A percentile compares a stretch with the other conserved stretches of the same genome.
Evolutionary conservation across 495 filamentous ascomycete species (phyloP).

Genomic region (Neurospora africana): DNA sequence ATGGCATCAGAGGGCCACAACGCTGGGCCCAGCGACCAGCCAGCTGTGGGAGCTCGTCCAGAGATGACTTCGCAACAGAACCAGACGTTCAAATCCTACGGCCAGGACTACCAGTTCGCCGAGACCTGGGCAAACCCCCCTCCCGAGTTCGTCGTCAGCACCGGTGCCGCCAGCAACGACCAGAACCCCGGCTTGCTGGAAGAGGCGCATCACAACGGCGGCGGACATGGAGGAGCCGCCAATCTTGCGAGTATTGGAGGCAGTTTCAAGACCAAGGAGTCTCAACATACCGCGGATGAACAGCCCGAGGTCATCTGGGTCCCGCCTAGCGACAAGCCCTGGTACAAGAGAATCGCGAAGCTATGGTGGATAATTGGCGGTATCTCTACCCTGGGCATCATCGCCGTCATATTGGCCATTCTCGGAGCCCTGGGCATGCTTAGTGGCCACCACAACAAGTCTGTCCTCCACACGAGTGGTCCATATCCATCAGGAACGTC

Average conservation of each 20-base stretch:
- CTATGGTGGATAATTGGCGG: conserved; percentile 9
- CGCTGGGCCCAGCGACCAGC: not conserved
- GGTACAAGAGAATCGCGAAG: conserved; percentile 15
- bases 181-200: not conserved
- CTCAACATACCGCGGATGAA: not conserved
- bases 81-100: conserved; percentile 7
- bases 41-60: conserved; percentile 1
- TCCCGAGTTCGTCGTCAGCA: conserved; percentile 14
- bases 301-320: conserved; percentile 9
- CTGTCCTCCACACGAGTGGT: not conserved
- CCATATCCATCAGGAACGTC: not conserved
- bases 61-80: not conserved
- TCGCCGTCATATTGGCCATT: conserved; percentile 18
- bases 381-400: conserved; percentile 13
- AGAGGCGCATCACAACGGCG: not conserved
- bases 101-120: conserved; percentile 17
- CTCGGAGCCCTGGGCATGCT: conserved; percentile 18
- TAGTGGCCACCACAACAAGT: conserved; percentile 3
- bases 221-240: conserved; percentile 1
- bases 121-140: conserved; percentile 16
- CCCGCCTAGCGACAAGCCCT: conserved; percentile 9
- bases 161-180: not conserved
- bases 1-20: conserved; percentile 7
- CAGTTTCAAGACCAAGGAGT: conserved; percentile 6
- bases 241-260: not conserved